Conservation (phyloP, 1,139 yeast species). For the Hemisphaericaspora xylanilytica region DNA sequence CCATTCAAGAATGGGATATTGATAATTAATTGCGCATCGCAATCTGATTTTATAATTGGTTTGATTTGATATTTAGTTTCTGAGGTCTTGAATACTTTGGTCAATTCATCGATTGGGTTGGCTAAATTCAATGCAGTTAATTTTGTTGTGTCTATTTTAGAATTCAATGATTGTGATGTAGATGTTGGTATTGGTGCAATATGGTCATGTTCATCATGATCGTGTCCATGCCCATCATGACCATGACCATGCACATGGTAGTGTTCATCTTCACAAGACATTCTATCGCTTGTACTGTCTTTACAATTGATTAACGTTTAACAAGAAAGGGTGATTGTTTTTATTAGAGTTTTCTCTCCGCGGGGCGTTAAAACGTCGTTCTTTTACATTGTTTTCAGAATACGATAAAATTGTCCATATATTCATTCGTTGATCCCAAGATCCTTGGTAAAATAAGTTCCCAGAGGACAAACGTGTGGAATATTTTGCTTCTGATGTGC, state of each 20-base stretch:
- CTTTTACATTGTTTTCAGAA: no score
- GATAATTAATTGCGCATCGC: slow-evolving; percentile 76
- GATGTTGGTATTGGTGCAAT: slow-evolving; percentile 72
- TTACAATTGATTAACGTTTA: not conserved
- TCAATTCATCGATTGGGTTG: slow-evolving; percentile 49
- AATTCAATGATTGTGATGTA: slow-evolving; percentile 64
- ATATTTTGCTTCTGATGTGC: no score
- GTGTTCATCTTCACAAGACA: slow-evolving; percentile 46
- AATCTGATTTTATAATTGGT: slow-evolving; percentile 66
- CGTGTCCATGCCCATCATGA: slow-evolving; percentile 21
- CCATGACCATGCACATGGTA: slow-evolving; percentile 20
- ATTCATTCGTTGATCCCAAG: no score
- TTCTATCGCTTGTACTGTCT: slow-evolving; percentile 8
- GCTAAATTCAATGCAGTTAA: slow-evolving; percentile 65
- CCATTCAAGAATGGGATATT: slow-evolving; percentile 74
- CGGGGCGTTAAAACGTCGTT: no score
- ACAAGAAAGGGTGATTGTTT: no score
- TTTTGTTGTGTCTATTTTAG: slow-evolving; percentile 58
- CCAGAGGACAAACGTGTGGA: no score
- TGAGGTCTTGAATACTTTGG: slow-evolving; percentile 49
- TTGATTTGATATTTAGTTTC: slow-evolving; percentile 40
- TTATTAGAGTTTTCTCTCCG: no score
- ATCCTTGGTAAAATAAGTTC: no score
- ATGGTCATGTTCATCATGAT: slow-evolving; percentile 25
- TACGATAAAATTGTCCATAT: no score